Evolutionary conservation across 169 alveolate species (phyloP), one percentile per base, ranked within the genome.

Genomic region (Eimeria zaria): DNA sequence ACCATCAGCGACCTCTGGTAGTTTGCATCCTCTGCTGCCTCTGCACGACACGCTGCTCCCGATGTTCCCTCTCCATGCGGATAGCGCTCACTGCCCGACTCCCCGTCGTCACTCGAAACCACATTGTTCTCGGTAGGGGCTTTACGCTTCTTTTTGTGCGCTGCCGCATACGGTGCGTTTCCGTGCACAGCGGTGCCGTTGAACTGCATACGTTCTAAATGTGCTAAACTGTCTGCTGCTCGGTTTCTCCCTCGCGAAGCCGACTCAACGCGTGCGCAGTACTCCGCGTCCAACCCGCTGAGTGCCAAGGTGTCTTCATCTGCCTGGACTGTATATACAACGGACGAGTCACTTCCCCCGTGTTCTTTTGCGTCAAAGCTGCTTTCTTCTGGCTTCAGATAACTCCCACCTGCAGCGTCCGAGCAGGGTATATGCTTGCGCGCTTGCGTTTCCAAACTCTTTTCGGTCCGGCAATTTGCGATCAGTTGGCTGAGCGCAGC

Each of bases 241-340:
- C 76, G 39, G 24, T 36, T 85, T 41, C 46, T 18, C 46, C 51
- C 46, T 41, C 80, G 93, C 39, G 93, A 60, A 8, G 93, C 93
- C 51, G 51, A 60, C 30, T 60, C 93, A 39, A 85, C 93, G 67
- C 93, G 93, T 22, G 93, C 76, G 51, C 93, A 85, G 93, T 85
- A 85, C 81, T 85, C 81, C 8, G 93, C 53, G 48, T 85, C 93
- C 80, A 85, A 85, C 67, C 93, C 93, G 62, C 93, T 85, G 27
- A 85, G 93, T 11, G 93, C 93, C 22, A 85, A 73, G 24, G 93
- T 60, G 64, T 85, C 93, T 27, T 85, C 93, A 85, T 85, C 93
- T 60, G 93, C 93, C 51, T 85, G 93, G 81, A 85, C 93, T 39
- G 93, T 85, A 41, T 85, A 85, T 3, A 85, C 80, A 48, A 85